A percentile compares a stretch with the other conserved stretches of the same genome.
These are phyloP conservation scores for Cytospora mali DNA, from an alignment of 2,329 filamentous ascomycete genomes.

Conservation along the genomic window DNA sequence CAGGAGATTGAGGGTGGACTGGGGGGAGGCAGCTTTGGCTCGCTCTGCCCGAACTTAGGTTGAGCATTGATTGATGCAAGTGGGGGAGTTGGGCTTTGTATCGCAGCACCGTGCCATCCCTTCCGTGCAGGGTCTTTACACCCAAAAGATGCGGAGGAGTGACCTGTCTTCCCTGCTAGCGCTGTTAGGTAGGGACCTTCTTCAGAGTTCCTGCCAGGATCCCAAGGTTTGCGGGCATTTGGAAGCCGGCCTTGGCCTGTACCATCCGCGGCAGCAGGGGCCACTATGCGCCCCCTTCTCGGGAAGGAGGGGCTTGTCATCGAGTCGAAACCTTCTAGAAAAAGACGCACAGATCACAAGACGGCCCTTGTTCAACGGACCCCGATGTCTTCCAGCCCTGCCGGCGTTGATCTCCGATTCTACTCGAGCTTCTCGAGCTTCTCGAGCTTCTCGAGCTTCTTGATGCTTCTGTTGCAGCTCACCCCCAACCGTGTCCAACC, in stretches of 20 bases:
- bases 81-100: constrained; percentile 14
- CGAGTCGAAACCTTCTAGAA: constrained; percentile 30
- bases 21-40: constrained; percentile 26
- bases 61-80: constrained; percentile 18
- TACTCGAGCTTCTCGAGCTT: constrained; percentile 27
- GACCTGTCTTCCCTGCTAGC: too few species aligned
- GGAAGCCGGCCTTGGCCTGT: constrained; percentile 19
- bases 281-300: constrained; percentile 17
- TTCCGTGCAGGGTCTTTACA: neutral
- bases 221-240: constrained; percentile 7
- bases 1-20: constrained; percentile 29
- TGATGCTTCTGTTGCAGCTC: constrained; percentile 29
- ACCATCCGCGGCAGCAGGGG: constrained; percentile 25
- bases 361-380: constrained; percentile 13
- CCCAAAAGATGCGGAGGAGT: neutral
- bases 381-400: constrained; percentile 9
- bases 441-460: constrained; percentile 24
- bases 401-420: constrained; percentile 6
- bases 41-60: constrained; percentile 28
- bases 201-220: neutral
- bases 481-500: constrained; percentile 20
- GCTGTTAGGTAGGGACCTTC: neutral
- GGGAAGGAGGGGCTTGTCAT: constrained; percentile 6
- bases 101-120: constrained; percentile 15
- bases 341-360: constrained; percentile 19